Base-by-base conservation (phyloP, 169 alveolate genomes). In the Cystoisospora suis region DNA sequence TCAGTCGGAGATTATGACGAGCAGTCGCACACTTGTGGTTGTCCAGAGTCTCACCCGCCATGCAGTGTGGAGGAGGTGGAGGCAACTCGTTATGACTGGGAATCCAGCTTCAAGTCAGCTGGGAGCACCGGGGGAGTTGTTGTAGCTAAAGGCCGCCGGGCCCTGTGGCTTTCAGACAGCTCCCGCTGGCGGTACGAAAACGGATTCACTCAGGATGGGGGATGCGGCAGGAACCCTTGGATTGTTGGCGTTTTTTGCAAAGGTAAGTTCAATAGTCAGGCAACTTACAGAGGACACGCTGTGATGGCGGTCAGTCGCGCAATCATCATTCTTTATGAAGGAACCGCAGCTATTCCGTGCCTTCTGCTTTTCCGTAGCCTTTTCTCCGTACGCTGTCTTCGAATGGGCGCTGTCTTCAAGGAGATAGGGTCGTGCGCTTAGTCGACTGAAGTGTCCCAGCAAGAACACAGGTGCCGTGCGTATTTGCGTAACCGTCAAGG, bases 171-270 rank as follows among this genome's bases (percentile, higher is more conserved):
- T 7, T 32, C 15, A 36, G n/a, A 72, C 56, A 47, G 59, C 4
- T 47, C 23, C 9, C 17, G 27, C 15, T 72, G 47, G 47, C 27
- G 32, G 23, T 72, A 72, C 56, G 83, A 72, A n/a, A 38, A 32
- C 44, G 83, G 83, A 27, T 17, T 72, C 59, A 5, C 9, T 34
- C 20, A 72, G 83, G 56, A 56, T 0, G 9, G 58, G n/a, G 83
- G 83, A 5, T 72, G 83, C 56, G 40, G 17, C 40, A n/a, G 15
- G n/a, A 72, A 72, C 32, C 56, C 83, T 32, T 72, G 83, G 83
- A n/a, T 72, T 6, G 38, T 12, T 38, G 83, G 83, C 6, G 83
- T 72, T 29, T 72, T 72, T 38, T 72, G 83, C 44, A 56, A 38
- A 72, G 56, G 83, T 72, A 72, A 72, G 83, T n/a, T 3, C 0